Percentiles rank a stretch among this genome's conserved stretches.
Conservation (phyloP, 108 stramenopile genomes). For the Seminavis robusta region DNA sequence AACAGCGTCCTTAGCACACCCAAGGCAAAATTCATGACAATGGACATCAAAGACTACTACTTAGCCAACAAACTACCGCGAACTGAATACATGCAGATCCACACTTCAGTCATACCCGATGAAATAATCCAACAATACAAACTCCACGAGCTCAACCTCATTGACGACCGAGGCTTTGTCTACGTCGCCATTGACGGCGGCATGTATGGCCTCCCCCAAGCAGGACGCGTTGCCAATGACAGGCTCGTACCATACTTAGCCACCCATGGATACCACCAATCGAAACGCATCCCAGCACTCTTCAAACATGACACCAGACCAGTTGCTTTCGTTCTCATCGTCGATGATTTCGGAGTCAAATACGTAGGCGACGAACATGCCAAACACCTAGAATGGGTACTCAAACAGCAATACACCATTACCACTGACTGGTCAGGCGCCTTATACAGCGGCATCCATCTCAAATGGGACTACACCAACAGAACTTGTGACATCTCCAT, state of each 20-base stretch:
- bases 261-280: conserved; percentile 17
- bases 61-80: conserved; percentile 22
- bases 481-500: conserved; percentile 24
- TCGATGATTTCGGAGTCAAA: conserved; percentile 45
- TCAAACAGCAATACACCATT: conserved; percentile 11
- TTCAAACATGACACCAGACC: conserved; percentile 26
- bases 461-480: conserved; percentile 36
- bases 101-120: conserved; percentile 20
- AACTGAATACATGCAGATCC: conserved; percentile 32
- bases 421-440: conserved; percentile 11
- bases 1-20: conserved; percentile 41
- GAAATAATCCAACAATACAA: conserved; percentile 35
- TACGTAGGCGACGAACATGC: conserved; percentile 19
- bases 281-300: conserved; percentile 21
- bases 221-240: conserved; percentile 30
- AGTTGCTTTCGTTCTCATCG: conserved; percentile 29
- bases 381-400: conserved; percentile 26
- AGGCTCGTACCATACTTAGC: conserved; percentile 10
- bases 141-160: conserved; percentile 3
- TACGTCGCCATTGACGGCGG: conserved; percentile 13
- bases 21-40: conserved; percentile 11
- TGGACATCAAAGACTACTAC: conserved; percentile 39
- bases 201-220: conserved; percentile 48
- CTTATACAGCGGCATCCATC: conserved; percentile 21
- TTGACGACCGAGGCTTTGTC: neutral